phyloP scores from a whole-genome alignment of 352 stramenopile species.

The Globisporangium parvum region DNA sequence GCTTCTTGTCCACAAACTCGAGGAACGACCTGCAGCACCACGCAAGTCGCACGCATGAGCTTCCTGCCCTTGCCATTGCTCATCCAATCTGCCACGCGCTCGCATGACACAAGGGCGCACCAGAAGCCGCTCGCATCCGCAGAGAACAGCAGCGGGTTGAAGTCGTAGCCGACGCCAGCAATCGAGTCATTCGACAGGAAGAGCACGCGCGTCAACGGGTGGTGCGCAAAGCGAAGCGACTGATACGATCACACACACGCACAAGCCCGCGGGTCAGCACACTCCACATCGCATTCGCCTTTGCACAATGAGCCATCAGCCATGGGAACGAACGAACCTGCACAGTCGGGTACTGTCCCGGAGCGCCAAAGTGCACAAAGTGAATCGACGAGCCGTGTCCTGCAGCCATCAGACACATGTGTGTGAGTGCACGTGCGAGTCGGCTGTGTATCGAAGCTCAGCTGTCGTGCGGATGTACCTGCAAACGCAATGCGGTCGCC shows the following conservation, averaged over 20 bases:
- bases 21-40: conserved; percentile 45
- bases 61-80: no score
- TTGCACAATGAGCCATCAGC: neutral
- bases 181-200: conserved; percentile 89
- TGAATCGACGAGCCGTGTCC: conserved; percentile 89
- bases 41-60: neutral
- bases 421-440: no score
- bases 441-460: no score
- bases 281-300: no score
- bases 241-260: conserved; percentile 12
- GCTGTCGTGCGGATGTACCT: conserved; percentile 13
- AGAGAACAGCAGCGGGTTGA: conserved; percentile 89
- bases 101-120: conserved; percentile 13
- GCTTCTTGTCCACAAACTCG: conserved; percentile 78
- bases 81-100: no score
- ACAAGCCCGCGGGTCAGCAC: neutral
- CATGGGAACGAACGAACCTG: conserved; percentile 27
- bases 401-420: conserved; percentile 2
- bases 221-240: conserved; percentile 82
- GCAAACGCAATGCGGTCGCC: conserved; percentile 87
- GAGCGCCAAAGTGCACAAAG: conserved; percentile 80
- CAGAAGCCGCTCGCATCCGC: conserved; percentile 73
- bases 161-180: conserved; percentile 88
- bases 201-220: conserved; percentile 80
- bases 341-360: conserved; percentile 65